Conservation (phyloP, 75 land plant species). For the Sequoiadendron giganteum region DNA sequence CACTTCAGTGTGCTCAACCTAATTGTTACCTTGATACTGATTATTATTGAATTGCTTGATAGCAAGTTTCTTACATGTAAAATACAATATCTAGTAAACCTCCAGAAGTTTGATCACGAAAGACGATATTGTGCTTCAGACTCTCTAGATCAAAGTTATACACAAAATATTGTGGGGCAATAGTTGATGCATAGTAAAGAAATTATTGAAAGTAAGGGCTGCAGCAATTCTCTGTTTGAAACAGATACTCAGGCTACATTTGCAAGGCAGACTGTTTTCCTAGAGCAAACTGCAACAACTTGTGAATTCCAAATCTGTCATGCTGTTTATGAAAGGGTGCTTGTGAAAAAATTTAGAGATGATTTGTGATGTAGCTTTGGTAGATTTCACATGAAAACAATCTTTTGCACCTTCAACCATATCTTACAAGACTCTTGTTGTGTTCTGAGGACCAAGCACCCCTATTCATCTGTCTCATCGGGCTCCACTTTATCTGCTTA, state of each 20-base stretch:
- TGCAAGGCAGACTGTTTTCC: not conserved
- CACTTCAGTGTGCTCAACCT: no score
- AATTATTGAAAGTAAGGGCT: not conserved
- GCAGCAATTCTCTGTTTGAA: not conserved
- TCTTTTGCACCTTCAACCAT: no score
- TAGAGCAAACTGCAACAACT: constrained; percentile 19
- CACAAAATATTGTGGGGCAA: not conserved
- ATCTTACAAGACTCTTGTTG: no score
- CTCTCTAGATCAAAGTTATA: not conserved
- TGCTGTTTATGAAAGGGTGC: no score
- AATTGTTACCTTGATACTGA: no score
- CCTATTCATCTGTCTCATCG: no score
- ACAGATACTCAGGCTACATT: not conserved
- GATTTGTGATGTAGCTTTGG: no score
- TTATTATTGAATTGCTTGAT: constrained; percentile 36
- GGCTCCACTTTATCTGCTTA: no score
- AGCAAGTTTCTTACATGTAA: constrained; percentile 23
- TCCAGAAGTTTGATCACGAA: not conserved
- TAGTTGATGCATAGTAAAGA: not conserved
- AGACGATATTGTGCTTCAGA: not conserved
- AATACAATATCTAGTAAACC: constrained; percentile 12
- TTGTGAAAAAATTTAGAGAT: no score
- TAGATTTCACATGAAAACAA: no score
- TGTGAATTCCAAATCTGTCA: no score
- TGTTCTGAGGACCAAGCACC: no score